phyloP scores from a whole-genome alignment of 2,329 filamentous ascomycete genomes.

The Diaporthe eres region DNA sequence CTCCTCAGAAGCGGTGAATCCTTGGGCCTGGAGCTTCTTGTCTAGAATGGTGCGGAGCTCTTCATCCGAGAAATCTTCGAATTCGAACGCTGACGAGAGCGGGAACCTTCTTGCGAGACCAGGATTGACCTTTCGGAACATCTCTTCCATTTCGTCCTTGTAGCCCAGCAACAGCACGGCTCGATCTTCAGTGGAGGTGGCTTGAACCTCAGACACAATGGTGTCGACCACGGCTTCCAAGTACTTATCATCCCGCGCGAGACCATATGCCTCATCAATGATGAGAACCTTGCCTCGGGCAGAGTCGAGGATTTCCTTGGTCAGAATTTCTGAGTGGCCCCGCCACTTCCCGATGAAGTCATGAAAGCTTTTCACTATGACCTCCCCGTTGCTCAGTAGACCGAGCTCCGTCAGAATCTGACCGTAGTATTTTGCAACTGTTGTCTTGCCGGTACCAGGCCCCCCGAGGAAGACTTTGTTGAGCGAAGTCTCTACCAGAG shows the following conservation, averaged over 20 bases:
- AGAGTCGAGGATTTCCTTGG: neutral
- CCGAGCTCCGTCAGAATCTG: neutral
- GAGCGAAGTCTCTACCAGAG: neutral
- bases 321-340: neutral
- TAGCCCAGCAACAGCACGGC: neutral
- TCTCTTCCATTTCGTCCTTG: neutral
- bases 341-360: neutral
- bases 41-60: neutral
- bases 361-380: neutral
- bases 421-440: neutral
- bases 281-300: slow-evolving; percentile 2
- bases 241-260: neutral
- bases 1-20: neutral
- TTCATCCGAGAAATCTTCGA: neutral
- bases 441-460: slow-evolving; percentile 1
- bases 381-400: neutral
- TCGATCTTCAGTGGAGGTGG: neutral
- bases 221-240: neutral
- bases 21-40: neutral
- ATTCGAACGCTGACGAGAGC: neutral
- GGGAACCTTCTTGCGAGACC: neutral
- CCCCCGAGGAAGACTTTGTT: neutral
- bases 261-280: neutral
- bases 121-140: neutral
- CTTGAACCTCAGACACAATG: neutral